Percentiles rank a stretch among this genome's conserved stretches.
phyloP scores from a whole-genome alignment of 148 eudicot species.

The Suaeda aralocaspica region DNA sequence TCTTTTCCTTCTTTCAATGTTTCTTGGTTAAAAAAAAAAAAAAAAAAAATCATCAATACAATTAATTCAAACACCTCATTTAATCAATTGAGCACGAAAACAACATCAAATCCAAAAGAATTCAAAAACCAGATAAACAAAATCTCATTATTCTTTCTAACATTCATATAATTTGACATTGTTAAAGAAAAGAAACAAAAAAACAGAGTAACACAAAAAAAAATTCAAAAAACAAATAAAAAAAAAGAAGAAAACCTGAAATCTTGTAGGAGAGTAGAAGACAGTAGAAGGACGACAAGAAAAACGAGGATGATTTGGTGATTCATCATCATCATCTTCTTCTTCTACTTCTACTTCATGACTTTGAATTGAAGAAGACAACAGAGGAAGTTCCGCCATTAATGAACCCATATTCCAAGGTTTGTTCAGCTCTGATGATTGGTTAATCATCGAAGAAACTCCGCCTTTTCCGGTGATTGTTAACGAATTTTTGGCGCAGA shows the following conservation, averaged over 20 bases:
- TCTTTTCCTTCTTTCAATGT: too few species aligned
- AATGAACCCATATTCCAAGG: conserved; percentile 23
- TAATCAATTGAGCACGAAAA: not conserved
- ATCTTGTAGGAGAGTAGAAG: conserved; percentile 30
- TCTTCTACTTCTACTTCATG: too few species aligned
- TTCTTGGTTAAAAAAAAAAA: too few species aligned
- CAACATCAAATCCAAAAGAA: not conserved
- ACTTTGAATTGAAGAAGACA: conserved; percentile 10
- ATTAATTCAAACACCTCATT: not conserved
- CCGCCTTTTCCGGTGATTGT: not conserved
- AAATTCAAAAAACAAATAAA: too few species aligned
- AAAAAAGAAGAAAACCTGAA: conserved; percentile 16
- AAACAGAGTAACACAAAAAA: too few species aligned
- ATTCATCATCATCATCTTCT: not conserved
- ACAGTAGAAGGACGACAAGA: conserved; percentile 25
- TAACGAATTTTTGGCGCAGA: not conserved
- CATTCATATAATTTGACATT: too few species aligned
- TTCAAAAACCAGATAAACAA: not conserved
- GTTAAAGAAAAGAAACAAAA: not conserved
- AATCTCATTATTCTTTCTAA: not conserved
- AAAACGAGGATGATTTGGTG: conserved; percentile 1
- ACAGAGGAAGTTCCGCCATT: conserved; percentile 12
- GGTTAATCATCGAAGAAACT: not conserved
- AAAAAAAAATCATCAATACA: not conserved
- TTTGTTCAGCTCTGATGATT: not conserved